Evolutionary conservation across 306 rosid genomes (phyloP), one percentile per base, ranked within the genome.

Genomic region (Argentina anserina): DNA sequence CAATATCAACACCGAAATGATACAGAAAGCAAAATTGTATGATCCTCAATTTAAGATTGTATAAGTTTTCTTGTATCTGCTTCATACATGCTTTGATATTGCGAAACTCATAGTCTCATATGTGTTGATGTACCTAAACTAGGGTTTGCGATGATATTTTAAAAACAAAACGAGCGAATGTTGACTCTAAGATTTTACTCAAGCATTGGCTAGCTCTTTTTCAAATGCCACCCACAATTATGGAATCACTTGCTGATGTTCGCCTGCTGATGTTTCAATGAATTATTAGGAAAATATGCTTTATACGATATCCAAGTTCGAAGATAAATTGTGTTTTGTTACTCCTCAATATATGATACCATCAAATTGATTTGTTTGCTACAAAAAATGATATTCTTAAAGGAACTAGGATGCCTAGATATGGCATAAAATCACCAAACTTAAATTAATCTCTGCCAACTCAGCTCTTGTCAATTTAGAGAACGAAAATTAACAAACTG

Each of bases 211-310:
- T 52, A 59, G 8, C 33, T 56, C 41, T 69, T 49, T 49, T 49
- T 49, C 60, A 50, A 33, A 50, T 69, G 5, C 34, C 34, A 21
- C 52, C 55, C 55, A 40, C 46, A 17, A 26, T n/a, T n/a, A n/a
- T 71, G 66, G 75, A 70, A 70, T 70, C 50, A 17, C 12, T 18
- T 52, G 74, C 64, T 37, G 65, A 70, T 52, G 74, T 49, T 69
- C 33, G 28, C 64, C 14, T 28, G 65, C 37, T 60, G 39, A 60
- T 60, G 65, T 61, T 61, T 33, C 37, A 65, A 43, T 40, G 65
- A 36, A 39, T 71, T 55, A 56, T 71, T 71, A 56, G n/a, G 67
- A 39, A 40, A n/a, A 71, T 71, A 71, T 71, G 39, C 66, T 40
- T 56, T 55, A 55, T 25, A 52, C 9, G 23, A 36, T 53, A 34